Conservation (phyloP, 2,329 filamentous ascomycete genomes). For the Chaetoscypha palmicola region DNA sequence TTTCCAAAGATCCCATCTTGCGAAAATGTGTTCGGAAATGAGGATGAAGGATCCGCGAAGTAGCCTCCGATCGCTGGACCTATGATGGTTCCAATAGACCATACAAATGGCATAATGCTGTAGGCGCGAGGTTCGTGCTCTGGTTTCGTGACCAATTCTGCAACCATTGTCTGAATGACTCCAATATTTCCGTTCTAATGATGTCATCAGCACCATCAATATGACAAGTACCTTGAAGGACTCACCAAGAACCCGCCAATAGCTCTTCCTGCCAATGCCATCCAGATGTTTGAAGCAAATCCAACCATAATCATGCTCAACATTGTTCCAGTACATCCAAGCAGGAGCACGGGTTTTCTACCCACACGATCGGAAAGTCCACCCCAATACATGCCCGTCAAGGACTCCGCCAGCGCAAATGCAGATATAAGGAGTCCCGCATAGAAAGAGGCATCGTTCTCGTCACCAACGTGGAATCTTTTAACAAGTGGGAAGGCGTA, state of each 20-base stretch:
- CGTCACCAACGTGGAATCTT: conserved; percentile 63
- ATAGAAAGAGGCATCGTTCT: conserved; percentile 76
- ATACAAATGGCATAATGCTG: conserved; percentile 90
- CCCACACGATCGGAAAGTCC: conserved; percentile 73
- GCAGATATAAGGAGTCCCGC: conserved; percentile 82
- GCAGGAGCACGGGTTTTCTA: conserved; percentile 74
- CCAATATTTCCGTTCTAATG: conserved; percentile 77
- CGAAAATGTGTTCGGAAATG: conserved; percentile 67
- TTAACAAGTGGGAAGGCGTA: conserved; percentile 84
- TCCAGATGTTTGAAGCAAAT: conserved; percentile 74
- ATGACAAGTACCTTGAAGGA: not conserved
- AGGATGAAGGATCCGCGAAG: conserved; percentile 70
- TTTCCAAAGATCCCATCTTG: conserved; percentile 61
- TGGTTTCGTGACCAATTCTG: conserved; percentile 74
- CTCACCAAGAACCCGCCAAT: conserved; percentile 62
- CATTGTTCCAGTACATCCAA: conserved; percentile 78
- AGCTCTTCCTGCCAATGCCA: conserved; percentile 68
- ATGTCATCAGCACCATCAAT: no score
- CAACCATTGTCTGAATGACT: conserved; percentile 81
- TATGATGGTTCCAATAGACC: conserved; percentile 83
- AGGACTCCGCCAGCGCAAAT: conserved; percentile 73
- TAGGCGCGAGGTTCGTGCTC: conserved; percentile 85
- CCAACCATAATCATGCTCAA: conserved; percentile 77
- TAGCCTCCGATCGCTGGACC: conserved; percentile 83
- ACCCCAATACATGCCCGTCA: conserved; percentile 87